Evolutionary conservation across 2,329 filamentous ascomycete genomes (phyloP).

Genomic region (Proliferodiscus dingleyae): DNA sequence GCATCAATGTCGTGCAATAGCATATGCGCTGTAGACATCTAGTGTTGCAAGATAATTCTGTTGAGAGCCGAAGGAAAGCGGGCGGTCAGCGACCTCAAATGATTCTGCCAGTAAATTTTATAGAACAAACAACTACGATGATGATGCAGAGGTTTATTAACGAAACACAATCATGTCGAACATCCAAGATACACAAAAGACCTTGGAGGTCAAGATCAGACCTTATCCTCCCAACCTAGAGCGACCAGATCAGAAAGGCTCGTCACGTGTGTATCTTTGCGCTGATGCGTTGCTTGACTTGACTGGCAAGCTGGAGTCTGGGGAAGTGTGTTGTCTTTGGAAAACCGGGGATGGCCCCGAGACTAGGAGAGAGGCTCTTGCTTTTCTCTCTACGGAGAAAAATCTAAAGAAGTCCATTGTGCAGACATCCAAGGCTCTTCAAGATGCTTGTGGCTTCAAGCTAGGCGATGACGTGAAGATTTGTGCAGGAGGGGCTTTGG

Average conservation of each 20-base stretch:
- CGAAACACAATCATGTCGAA: slow-evolving; percentile 18
- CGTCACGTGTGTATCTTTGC: slow-evolving; percentile 30
- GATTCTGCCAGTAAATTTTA: background rate
- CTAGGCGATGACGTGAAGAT: slow-evolving; percentile 66
- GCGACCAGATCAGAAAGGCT: slow-evolving; percentile 28
- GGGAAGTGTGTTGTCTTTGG: slow-evolving; percentile 52
- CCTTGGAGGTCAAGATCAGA: slow-evolving; percentile 32
- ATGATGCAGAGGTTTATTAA: background rate
- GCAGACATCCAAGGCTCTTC: slow-evolving; percentile 69
- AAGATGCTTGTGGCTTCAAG: slow-evolving; percentile 67
- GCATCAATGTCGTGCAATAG: slow-evolving; percentile 36
- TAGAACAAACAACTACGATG: background rate
- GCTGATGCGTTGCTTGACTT: slow-evolving; percentile 46
- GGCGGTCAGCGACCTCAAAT: background rate
- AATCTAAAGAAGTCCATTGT: slow-evolving; percentile 59
- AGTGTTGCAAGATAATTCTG: background rate
- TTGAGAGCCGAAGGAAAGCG: background rate
- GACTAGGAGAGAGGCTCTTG: slow-evolving; percentile 43
- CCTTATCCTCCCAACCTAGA: slow-evolving; percentile 26
- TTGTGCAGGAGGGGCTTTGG: slow-evolving; percentile 44
- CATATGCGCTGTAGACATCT: slow-evolving; percentile 27
- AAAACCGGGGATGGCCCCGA: slow-evolving; percentile 30
- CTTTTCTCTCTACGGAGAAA: slow-evolving; percentile 57
- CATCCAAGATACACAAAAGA: slow-evolving; percentile 20
- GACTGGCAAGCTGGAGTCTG: slow-evolving; percentile 43